Evolutionary conservation across 2,329 filamentous ascomycete species (phyloP).

Genomic region (Ophiostoma sp.): DNA sequence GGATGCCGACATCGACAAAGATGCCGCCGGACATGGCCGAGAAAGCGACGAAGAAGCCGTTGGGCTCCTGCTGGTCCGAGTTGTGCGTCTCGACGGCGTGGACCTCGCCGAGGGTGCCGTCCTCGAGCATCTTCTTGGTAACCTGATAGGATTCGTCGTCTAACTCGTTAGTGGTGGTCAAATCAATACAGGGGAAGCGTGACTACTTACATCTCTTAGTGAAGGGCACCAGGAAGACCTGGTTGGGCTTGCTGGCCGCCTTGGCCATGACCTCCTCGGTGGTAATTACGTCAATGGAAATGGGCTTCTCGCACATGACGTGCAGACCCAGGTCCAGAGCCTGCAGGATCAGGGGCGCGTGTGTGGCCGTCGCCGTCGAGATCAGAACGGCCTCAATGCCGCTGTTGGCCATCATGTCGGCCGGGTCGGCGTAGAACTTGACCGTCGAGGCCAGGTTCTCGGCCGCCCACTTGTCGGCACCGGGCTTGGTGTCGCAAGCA

Average conservation of each 20-base stretch:
- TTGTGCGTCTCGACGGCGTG: slow-evolving; percentile 22
- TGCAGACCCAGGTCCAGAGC: slow-evolving; percentile 31
- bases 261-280: slow-evolving; percentile 24
- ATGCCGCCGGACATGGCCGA: slow-evolving; percentile 23
- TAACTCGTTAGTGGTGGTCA: not conserved
- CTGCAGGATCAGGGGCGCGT: slow-evolving; percentile 34
- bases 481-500: slow-evolving; percentile 23
- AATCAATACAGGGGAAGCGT: not conserved
- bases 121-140: slow-evolving; percentile 15
- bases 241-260: slow-evolving; percentile 20
- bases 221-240: slow-evolving; percentile 23
- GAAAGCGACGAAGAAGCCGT: slow-evolving; percentile 23
- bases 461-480: slow-evolving; percentile 35
- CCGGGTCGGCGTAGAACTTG: slow-evolving; percentile 33
- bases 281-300: slow-evolving; percentile 12
- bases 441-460: slow-evolving; percentile 35
- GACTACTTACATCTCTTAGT: slow-evolving; percentile 18
- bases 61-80: slow-evolving; percentile 23
- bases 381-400: slow-evolving; percentile 37
- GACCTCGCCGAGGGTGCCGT: slow-evolving; percentile 20
- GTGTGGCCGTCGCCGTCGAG: slow-evolving; percentile 36
- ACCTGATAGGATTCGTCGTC: slow-evolving; percentile 19
- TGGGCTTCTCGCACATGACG: slow-evolving; percentile 24
- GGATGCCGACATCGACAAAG: slow-evolving; percentile 23
- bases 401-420: slow-evolving; percentile 35